Evolutionary conservation across 2,329 filamentous ascomycete species (phyloP).

Genomic region (Shiraia sp.): DNA sequence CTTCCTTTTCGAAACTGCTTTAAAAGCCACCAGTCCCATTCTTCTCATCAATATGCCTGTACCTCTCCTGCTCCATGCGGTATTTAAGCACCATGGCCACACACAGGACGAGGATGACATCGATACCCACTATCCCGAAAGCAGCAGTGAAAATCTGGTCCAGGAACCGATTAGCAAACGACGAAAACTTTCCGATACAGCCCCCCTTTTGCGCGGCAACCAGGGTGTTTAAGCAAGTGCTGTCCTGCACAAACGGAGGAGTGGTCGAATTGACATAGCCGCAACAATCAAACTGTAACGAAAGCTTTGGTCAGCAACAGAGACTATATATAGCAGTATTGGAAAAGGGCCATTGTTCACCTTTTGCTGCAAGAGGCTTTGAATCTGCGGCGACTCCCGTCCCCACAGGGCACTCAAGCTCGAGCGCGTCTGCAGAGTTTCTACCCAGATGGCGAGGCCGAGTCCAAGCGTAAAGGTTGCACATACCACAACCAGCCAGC

Average conservation of each 20-base stretch:
- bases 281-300: conserved; percentile 72
- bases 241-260: conserved; percentile 72
- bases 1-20: no score
- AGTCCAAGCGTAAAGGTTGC: conserved; percentile 67
- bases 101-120: conserved; percentile 69
- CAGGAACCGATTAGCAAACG: conserved; percentile 71
- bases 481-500: conserved; percentile 69
- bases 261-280: conserved; percentile 75
- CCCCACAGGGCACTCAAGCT: conserved; percentile 66
- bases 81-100: conserved; percentile 79
- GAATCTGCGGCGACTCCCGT: conserved; percentile 58
- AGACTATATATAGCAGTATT: conserved; percentile 10
- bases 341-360: conserved; percentile 51
- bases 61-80: conserved; percentile 77
- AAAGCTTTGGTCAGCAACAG: conserved; percentile 17
- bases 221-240: conserved; percentile 69
- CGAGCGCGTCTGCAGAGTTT: conserved; percentile 69
- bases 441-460: conserved; percentile 65
- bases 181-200: conserved; percentile 69
- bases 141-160: conserved; percentile 78
- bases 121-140: conserved; percentile 76
- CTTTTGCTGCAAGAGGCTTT: conserved; percentile 71
- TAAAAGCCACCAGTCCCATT: no score
- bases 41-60: conserved; percentile 82
- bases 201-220: conserved; percentile 71